Conservation (phyloP, 2,329 filamentous ascomycete genomes). For the Parafenestella ontariensis region DNA sequence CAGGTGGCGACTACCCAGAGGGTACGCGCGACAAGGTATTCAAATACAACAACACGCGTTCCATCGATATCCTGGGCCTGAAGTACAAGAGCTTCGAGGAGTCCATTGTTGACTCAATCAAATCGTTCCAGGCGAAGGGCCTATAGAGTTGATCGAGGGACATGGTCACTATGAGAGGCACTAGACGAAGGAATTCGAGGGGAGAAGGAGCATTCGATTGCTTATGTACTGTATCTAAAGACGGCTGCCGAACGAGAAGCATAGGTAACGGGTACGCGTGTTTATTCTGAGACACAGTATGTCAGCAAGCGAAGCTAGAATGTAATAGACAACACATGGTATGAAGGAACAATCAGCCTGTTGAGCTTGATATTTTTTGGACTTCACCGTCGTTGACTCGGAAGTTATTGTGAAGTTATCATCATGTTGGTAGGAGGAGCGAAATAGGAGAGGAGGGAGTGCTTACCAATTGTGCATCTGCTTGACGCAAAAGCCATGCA, state of each 20-base stretch:
- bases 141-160: slow-evolving; percentile 36
- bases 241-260: not conserved
- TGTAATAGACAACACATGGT: slow-evolving; percentile 3
- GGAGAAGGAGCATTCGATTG: slow-evolving; percentile 11
- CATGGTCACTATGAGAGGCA: not conserved
- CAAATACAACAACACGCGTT: slow-evolving; percentile 63
- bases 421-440: slow-evolving; percentile 32
- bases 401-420: slow-evolving; percentile 45
- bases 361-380: slow-evolving; percentile 61
- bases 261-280: not conserved
- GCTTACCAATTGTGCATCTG: slow-evolving; percentile 26
- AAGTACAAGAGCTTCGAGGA: slow-evolving; percentile 66
- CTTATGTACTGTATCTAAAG: slow-evolving; percentile 18
- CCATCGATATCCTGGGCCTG: slow-evolving; percentile 64
- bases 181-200: not conserved
- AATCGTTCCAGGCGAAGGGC: slow-evolving; percentile 65
- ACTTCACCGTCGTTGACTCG: slow-evolving; percentile 47
- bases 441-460: not conserved
- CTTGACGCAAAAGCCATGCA: not conserved
- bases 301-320: slow-evolving; percentile 19
- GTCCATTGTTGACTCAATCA: slow-evolving; percentile 67
- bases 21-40: slow-evolving; percentile 53
- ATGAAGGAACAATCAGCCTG: slow-evolving; percentile 54
- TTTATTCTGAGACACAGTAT: slow-evolving; percentile 2
- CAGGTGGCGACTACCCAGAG: slow-evolving; percentile 55